These are phyloP conservation scores for Gossypium ekmanianum DNA, from an alignment of 345 rosid genomes.

Conservation along the genomic window DNA sequence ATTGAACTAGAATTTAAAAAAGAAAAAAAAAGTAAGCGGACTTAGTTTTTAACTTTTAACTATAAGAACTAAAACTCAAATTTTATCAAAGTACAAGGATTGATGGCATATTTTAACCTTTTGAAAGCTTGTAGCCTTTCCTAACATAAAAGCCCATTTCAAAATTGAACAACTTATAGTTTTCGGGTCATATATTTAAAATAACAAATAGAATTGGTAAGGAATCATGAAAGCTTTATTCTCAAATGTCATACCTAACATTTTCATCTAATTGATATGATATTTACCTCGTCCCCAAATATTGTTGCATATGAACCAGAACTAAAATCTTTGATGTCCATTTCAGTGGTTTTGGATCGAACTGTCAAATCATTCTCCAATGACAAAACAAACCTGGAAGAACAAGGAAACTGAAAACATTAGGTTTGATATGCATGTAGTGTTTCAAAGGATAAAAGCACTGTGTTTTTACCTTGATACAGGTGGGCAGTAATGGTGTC, in stretches of 20 bases:
- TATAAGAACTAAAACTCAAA: no score
- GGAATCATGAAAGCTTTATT: neutral
- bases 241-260: neutral
- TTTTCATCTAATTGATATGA: neutral
- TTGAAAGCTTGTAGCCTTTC: neutral
- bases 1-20: no score
- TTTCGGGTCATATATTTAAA: neutral
- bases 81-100: no score
- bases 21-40: no score
- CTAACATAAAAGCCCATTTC: neutral
- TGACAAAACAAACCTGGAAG: conserved; percentile 67
- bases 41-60: no score
- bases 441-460: neutral
- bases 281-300: conserved; percentile 81
- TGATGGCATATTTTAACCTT: no score
- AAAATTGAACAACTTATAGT: neutral
- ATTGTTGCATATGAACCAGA: conserved; percentile 91
- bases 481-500: conserved; percentile 90
- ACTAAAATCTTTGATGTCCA: conserved; percentile 64
- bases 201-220: neutral
- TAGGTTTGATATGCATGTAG: neutral
- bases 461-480: conserved; percentile 64
- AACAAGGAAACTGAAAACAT: conserved; percentile 9
- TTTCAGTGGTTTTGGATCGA: conserved; percentile 72
- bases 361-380: conserved; percentile 87